phyloP scores from a whole-genome alignment of 805 yeast genomes.

The Wickerhamia fluorescens region DNA sequence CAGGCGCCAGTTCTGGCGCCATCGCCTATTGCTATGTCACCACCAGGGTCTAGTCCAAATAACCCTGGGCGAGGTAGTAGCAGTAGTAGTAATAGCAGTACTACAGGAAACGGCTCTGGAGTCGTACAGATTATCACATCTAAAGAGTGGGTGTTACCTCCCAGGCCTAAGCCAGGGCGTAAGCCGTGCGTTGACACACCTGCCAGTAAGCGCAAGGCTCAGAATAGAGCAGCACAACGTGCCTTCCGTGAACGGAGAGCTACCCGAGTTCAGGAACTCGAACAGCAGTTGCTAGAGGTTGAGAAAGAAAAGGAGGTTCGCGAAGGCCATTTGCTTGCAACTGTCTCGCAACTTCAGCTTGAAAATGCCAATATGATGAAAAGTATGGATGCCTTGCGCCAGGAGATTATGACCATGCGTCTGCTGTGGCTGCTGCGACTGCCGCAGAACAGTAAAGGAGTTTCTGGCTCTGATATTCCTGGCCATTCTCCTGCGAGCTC shows the following conservation, averaged over 20 bases:
- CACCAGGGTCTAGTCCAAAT: conserved; percentile 4
- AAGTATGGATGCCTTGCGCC: conserved; percentile 35
- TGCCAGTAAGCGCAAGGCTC: conserved; percentile 80
- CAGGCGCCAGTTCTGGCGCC: too few relatives aligned
- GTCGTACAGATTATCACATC: conserved; percentile 52
- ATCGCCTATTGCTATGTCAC: conserved; percentile 9
- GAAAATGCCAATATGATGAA: conserved; percentile 40
- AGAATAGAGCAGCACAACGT: conserved; percentile 88
- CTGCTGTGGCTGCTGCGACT: neutral
- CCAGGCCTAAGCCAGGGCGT: conserved; percentile 54
- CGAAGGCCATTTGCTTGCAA: conserved; percentile 48
- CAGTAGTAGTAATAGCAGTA: too few relatives aligned
- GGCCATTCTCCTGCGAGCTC: conserved; percentile 10
- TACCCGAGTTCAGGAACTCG: conserved; percentile 71
- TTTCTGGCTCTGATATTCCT: conserved; percentile 1
- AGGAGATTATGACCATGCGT: conserved; percentile 17
- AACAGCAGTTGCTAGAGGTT: conserved; percentile 56
- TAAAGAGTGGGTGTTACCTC: conserved; percentile 54
- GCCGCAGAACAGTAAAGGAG: neutral
- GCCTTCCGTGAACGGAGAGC: conserved; percentile 88
- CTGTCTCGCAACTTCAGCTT: conserved; percentile 40
- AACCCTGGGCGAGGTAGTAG: too few relatives aligned
- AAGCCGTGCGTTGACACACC: conserved; percentile 72
- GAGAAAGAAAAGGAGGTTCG: conserved; percentile 59
- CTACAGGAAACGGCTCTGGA: too few relatives aligned